phyloP scores from a whole-genome alignment of 805 yeast genomes.

The Lipomyces kockii region DNA sequence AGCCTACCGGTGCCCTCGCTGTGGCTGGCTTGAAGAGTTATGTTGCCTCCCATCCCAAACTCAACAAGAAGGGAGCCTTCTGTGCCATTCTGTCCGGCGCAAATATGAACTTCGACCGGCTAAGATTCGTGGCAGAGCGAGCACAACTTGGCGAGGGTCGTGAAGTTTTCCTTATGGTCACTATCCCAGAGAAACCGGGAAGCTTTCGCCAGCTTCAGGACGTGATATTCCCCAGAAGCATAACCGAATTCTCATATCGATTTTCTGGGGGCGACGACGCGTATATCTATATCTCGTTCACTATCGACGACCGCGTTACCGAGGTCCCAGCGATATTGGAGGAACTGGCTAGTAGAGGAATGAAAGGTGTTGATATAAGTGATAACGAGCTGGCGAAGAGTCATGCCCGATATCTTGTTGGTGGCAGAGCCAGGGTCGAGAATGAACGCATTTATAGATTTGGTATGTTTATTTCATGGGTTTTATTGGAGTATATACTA shows the following conservation, averaged over 20 bases:
- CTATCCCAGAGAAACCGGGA: conserved; percentile 93
- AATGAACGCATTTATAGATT: conserved; percentile 81
- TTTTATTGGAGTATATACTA: not conserved
- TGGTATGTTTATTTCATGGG: not conserved
- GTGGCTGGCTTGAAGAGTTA: conserved; percentile 94
- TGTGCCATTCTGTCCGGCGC: conserved; percentile 94
- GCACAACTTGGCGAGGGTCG: conserved; percentile 98
- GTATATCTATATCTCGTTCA: conserved; percentile 84
- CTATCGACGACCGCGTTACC: conserved; percentile 69
- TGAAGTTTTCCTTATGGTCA: conserved; percentile 88
- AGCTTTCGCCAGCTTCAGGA: conserved; percentile 78
- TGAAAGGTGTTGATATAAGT: conserved; percentile 80
- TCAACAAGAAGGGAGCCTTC: conserved; percentile 70
- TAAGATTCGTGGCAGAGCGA: conserved; percentile 94
- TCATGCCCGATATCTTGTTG: conserved; percentile 95
- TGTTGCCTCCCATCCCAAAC: conserved; percentile 66
- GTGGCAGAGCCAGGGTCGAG: conserved; percentile 77
- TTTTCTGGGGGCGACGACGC: conserved; percentile 60
- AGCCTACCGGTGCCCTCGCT: conserved; percentile 96
- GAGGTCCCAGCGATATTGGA: conserved; percentile 71
- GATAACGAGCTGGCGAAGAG: conserved; percentile 94
- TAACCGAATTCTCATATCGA: conserved; percentile 94
- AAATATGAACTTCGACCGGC: conserved; percentile 95
- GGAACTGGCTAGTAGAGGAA: conserved; percentile 54
- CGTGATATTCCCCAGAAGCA: conserved; percentile 81